Evolutionary conservation across 2,329 filamentous ascomycete genomes (phyloP).

Genomic region (Fusarium tricinctum): DNA sequence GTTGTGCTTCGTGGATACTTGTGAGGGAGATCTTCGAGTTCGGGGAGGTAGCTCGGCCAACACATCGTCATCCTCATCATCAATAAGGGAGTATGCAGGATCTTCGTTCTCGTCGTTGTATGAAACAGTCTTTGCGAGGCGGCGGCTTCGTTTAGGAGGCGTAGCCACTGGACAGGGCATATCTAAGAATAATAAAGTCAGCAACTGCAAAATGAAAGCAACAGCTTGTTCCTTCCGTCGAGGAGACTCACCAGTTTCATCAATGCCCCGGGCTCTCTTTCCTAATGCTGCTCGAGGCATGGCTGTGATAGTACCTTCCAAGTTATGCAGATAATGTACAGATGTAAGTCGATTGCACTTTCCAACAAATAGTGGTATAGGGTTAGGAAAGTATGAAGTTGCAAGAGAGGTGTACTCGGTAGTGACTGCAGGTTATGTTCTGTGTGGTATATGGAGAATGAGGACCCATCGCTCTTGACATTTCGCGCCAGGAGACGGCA

Average conservation of each 20-base stretch:
- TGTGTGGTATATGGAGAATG: conserved; percentile 38
- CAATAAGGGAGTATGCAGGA: conserved; percentile 51
- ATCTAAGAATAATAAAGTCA: conserved; percentile 42
- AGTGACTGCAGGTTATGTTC: conserved; percentile 41
- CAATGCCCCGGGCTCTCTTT: conserved; percentile 54
- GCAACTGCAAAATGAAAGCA: conserved; percentile 18
- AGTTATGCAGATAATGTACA: conserved; percentile 25
- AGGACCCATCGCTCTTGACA: conserved; percentile 27
- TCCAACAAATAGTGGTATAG: conserved; percentile 39
- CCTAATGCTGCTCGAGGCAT: conserved; percentile 54
- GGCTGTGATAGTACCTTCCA: conserved; percentile 34
- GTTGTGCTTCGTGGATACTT: conserved; percentile 57
- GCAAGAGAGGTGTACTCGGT: conserved; percentile 31
- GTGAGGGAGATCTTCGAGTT: conserved; percentile 50
- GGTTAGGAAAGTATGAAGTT: conserved; percentile 36
- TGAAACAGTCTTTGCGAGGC: conserved; percentile 56
- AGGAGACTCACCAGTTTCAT: conserved; percentile 51
- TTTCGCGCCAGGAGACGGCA: conserved; percentile 45
- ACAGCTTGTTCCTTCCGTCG: conserved; percentile 12
- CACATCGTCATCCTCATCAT: conserved; percentile 59
- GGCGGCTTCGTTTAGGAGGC: conserved; percentile 63
- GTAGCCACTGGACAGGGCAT: conserved; percentile 46
- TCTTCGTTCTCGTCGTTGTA: conserved; percentile 79
- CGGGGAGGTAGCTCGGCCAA: conserved; percentile 54
- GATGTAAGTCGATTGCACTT: conserved; percentile 37